Percentiles rank a stretch among this genome's conserved stretches.
Evolutionary conservation across 2,329 filamentous ascomycete genomes (phyloP).

Genomic region (Hypoxylon rubiginosum): DNA sequence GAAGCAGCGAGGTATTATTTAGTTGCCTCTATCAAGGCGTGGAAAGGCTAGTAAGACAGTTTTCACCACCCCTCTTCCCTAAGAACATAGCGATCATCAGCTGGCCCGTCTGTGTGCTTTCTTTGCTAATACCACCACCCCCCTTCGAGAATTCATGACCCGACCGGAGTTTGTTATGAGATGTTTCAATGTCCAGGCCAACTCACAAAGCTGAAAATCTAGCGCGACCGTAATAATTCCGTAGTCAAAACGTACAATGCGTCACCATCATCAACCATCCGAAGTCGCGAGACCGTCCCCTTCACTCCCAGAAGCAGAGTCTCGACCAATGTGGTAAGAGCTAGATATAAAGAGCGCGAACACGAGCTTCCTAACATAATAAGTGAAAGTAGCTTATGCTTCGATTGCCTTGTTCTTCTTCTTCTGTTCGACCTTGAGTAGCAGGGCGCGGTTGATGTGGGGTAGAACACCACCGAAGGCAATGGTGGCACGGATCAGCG

Average conservation of each 20-base stretch:
- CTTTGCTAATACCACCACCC: conserved; percentile 10
- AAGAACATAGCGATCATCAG: conserved; percentile 17
- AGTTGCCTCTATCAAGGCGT: conserved; percentile 22
- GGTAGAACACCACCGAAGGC: conserved; percentile 98
- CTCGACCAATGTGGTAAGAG: conserved; percentile 30
- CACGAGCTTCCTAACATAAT: conserved; percentile 22
- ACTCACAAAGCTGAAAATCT: conserved; percentile 15
- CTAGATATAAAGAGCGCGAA: conserved; percentile 30
- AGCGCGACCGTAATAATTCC: conserved; percentile 30
- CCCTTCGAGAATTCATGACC: conserved; percentile 13
- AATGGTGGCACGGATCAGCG: conserved; percentile 96
- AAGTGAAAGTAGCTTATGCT: conserved; percentile 52
- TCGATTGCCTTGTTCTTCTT: conserved; percentile 79
- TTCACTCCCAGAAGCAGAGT: conserved; percentile 27
- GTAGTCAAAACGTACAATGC: conserved; percentile 21
- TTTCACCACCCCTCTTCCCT: conserved; percentile 13
- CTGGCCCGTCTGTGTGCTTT: conserved; percentile 12
- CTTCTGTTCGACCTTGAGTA: conserved; percentile 98
- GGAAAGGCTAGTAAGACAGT: conserved; percentile 10
- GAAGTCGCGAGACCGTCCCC: conserved; percentile 19
- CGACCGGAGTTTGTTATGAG: conserved; percentile 6
- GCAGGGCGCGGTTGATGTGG: conserved; percentile 96
- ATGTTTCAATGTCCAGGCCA: conserved; percentile 14
- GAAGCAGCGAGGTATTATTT: conserved; percentile 37
- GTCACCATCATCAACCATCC: conserved; percentile 38